Evolutionary conservation across 805 yeast species (phyloP), one percentile per base, ranked within the genome.

Genomic region (Hemisphaericaspora nanyangensis): DNA sequence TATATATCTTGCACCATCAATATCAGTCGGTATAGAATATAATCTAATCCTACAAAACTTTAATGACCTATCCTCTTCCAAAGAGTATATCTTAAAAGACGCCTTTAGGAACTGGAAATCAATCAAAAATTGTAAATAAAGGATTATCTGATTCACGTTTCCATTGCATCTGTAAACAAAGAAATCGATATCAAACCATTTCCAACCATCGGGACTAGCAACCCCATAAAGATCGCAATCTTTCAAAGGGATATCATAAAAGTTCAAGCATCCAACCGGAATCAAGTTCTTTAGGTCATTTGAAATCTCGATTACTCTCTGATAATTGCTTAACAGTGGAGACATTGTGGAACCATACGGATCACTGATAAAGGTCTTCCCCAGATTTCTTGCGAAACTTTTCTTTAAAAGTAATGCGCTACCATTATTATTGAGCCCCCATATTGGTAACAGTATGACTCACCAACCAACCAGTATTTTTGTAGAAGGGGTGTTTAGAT

Each of bases 101-200:
- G 76, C 68, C 51, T 69, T 60, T 3, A 69, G 42, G 43, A 60
- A 65, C 7, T 69, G 61, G 41, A 68, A 57, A 7, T 61, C 52
- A 2, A 71, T 55, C 35, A 82, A 61, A 40, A 74, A 74, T 4
- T 62, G 56, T 18, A 80, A 45, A 34, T 72, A 73, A 3, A 43
- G 32, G 5, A 76, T 33, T 0, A 69, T 19, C 35, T 51, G 45
- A 49, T 55, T 41, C 16, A 43, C 26, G 13, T 37, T 25, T 33
- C 35, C 38, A n/a, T 43, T 39, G 39, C 37, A 30, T 45, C 48
- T 16, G 34, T 31, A 17, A 34, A 44, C 37, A 4, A 66, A 52
- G 43, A 50, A 61, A 13, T 75, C 75, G 7, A 74, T 60, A 44
- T 77, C 79, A 12, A 77, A 56, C 85, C 85, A 79, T 35, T 35